These are phyloP conservation scores for Canariomyces notabilis DNA, from an alignment of 2,329 filamentous ascomycete species.

Conservation along the genomic window DNA sequence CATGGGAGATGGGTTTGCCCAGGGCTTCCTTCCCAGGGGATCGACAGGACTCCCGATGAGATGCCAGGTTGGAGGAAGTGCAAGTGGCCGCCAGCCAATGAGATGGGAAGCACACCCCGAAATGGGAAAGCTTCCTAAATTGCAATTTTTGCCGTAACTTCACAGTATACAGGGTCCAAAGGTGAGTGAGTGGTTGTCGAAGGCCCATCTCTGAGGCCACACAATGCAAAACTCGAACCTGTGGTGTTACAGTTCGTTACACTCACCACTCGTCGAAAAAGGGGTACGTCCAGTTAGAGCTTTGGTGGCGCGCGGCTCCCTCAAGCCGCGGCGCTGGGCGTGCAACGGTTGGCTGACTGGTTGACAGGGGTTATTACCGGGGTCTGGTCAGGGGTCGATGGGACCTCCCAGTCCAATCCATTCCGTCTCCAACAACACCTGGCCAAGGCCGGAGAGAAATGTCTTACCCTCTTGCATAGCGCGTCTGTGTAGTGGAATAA, in stretches of 20 bases:
- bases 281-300: constrained; percentile 2
- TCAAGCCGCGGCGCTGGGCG: constrained; percentile 11
- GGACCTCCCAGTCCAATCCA: constrained; percentile 20
- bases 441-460: constrained; percentile 1
- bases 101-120: background rate
- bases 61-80: background rate
- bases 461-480: constrained; percentile 2
- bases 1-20: constrained; percentile 1
- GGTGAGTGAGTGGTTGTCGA: constrained; percentile 9
- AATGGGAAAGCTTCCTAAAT: constrained; percentile 10
- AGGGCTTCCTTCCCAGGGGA: constrained; percentile 4
- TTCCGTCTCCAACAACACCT: constrained; percentile 13
- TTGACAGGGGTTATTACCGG: constrained; percentile 12
- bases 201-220: background rate
- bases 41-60: background rate
- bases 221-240: too few relatives aligned
- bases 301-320: constrained; percentile 23
- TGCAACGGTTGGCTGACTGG: constrained; percentile 16
- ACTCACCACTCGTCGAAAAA: constrained; percentile 3
- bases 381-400: constrained; percentile 15
- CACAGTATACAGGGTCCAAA: too few relatives aligned
- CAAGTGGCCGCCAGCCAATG: constrained; percentile 6
- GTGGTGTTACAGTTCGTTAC: constrained; percentile 1
- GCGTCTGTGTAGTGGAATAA: background rate
- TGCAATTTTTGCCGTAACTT: constrained; percentile 8